Conservation (phyloP, 2,329 filamentous ascomycete genomes). For the Aspergillus aculeatinus region DNA sequence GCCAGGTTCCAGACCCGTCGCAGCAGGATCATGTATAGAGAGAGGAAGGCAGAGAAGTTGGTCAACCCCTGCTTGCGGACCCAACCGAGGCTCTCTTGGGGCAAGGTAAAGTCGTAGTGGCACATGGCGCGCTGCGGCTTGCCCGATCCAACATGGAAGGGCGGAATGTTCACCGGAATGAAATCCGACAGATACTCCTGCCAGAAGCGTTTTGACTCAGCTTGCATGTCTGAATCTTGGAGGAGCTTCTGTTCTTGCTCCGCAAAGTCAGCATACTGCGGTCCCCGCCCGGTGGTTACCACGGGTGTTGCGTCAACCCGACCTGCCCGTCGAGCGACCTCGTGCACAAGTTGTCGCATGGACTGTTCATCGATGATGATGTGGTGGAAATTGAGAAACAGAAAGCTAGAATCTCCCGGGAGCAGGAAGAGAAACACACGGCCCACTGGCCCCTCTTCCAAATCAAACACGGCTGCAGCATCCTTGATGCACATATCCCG, state of each 20-base stretch:
- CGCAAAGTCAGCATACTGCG: not conserved
- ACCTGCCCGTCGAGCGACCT: not conserved
- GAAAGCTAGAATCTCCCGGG: not conserved
- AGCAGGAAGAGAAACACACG: not conserved
- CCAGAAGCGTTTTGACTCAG: not conserved
- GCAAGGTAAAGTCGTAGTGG: not conserved
- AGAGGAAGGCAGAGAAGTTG: not conserved
- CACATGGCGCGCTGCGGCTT: not conserved
- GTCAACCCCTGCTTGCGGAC: not conserved
- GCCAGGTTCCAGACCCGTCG: not conserved
- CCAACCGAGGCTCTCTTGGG: not conserved
- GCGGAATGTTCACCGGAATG: not conserved
- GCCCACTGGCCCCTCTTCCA: not conserved
- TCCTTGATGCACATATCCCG: not conserved
- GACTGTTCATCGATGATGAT: not conserved
- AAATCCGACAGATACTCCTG: not conserved
- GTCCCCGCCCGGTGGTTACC: not conserved
- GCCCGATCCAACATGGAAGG: not conserved
- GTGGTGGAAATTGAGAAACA: not conserved
- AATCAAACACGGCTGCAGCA: not conserved
- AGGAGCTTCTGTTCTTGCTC: not conserved
- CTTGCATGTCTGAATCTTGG: not conserved
- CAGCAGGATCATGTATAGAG: not conserved
- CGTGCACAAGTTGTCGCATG: not conserved
- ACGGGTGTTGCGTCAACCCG: not conserved